Conservation (phyloP, 2,329 filamentous ascomycete genomes). For the Neonectria hederae region DNA sequence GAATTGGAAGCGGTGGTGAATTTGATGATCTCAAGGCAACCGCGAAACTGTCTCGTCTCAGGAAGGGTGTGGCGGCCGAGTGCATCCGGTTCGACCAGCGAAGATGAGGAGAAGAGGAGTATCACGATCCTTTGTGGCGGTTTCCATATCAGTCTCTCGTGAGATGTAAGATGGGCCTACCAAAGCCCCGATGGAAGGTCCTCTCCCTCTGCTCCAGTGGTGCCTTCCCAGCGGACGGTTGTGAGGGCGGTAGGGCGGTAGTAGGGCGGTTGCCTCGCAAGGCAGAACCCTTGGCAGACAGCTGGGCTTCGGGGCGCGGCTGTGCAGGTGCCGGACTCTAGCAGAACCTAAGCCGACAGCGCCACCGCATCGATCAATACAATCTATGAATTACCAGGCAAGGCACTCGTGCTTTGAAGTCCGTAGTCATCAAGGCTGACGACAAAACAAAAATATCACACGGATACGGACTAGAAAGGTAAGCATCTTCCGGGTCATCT, state of each 20-base stretch:
- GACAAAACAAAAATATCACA: background rate
- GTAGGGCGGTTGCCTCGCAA: conserved; percentile 2
- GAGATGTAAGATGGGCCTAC: background rate
- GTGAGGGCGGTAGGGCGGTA: background rate
- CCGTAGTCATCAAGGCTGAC: background rate
- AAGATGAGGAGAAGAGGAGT: background rate
- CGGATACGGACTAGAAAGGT: background rate
- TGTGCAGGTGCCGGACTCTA: conserved; percentile 3
- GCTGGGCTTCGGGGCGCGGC: conserved; percentile 2
- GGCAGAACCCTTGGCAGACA: conserved; percentile 16
- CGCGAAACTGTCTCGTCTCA: background rate
- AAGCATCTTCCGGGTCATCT: background rate
- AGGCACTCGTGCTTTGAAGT: background rate
- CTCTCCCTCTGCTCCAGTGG: no score
- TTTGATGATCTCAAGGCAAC: background rate
- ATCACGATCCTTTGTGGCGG: background rate
- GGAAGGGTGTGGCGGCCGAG: background rate
- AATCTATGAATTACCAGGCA: background rate
- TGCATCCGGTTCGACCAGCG: background rate
- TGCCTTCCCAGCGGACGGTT: background rate
- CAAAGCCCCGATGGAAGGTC: background rate
- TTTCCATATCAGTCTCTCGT: background rate
- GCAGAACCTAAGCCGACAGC: background rate
- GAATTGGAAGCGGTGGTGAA: background rate
- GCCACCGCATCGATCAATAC: background rate